A percentile compares a stretch with the other conserved stretches of the same genome.
These are phyloP conservation scores for Delonix regia DNA, from an alignment of 306 rosid species.

Conservation along the genomic window DNA sequence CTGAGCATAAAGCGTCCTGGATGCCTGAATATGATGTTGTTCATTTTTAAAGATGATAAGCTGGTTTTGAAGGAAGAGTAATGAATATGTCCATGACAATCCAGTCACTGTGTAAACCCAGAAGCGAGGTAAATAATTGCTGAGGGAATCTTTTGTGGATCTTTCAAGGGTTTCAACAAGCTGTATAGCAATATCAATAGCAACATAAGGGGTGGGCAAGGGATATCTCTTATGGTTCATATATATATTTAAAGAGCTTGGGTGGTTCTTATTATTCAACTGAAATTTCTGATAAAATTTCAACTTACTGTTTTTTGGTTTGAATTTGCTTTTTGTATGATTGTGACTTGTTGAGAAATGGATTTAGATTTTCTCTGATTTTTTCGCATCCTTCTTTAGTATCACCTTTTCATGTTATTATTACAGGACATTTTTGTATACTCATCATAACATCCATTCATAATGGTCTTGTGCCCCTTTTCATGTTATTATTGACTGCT, in stretches of 20 bases:
- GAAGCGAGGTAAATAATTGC: background rate
- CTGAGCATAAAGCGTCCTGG: background rate
- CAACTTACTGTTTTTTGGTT: background rate
- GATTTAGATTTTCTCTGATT: background rate
- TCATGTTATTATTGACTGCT: background rate
- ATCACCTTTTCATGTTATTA: too few species aligned
- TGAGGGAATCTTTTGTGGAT: background rate
- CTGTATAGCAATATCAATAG: background rate
- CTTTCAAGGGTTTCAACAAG: background rate
- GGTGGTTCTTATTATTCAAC: background rate
- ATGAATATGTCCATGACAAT: background rate
- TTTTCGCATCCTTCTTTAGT: background rate
- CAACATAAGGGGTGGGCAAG: background rate
- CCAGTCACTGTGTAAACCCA: background rate
- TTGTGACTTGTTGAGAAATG: background rate
- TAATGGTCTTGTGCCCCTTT: background rate
- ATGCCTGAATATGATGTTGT: background rate
- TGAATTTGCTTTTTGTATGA: background rate
- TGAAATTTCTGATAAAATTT: background rate
- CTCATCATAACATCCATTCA: slow-evolving; percentile 2
- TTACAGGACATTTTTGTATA: background rate
- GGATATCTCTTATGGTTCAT: background rate
- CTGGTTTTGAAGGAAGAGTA: background rate
- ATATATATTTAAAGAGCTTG: background rate
- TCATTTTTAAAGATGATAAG: background rate